phyloP scores from a whole-genome alignment of 169 alveolate species.

The Theileria luwenshuni region DNA sequence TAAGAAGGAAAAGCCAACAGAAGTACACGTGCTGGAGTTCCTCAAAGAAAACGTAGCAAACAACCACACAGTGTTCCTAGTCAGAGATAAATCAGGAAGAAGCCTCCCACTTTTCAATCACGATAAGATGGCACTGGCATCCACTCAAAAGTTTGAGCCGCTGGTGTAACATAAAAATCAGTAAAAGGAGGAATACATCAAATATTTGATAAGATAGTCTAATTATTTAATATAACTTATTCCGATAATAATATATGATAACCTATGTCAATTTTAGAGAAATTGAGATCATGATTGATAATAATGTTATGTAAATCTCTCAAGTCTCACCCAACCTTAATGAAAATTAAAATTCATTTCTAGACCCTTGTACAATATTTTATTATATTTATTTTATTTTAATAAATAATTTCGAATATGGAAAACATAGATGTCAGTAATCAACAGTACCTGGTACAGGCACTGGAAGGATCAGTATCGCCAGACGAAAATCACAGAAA shows the following conservation, averaged over 20 bases:
- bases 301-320: no score
- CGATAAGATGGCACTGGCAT: conserved; percentile 25
- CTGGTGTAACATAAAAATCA: no score
- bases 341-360: conserved; percentile 23
- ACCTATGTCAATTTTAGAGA: no score
- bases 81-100: conserved; percentile 1
- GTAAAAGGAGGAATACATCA: no score
- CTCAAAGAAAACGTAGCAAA: conserved; percentile 1
- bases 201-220: no score
- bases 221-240: conserved; percentile 51
- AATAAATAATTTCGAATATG: conserved; percentile 36
- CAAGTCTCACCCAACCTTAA: conserved; percentile 7
- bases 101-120: conserved; percentile 15
- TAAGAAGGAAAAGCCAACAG: conserved; percentile 22
- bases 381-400: conserved; percentile 25
- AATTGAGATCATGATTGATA: conserved; percentile 21
- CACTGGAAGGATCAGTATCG: conserved; percentile 58
- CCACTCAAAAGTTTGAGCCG: conserved; percentile 35
- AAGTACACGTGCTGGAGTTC: background rate
- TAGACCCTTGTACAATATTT: conserved; percentile 12
- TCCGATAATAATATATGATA: conserved; percentile 40
- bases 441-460: conserved; percentile 56
- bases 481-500: conserved; percentile 30
- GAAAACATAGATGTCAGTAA: conserved; percentile 42
- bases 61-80: conserved; percentile 27